Evolutionary conservation across 1,139 yeast genomes (phyloP), one percentile per base, ranked within the genome.

Genomic region (Ogataea hybrid): DNA sequence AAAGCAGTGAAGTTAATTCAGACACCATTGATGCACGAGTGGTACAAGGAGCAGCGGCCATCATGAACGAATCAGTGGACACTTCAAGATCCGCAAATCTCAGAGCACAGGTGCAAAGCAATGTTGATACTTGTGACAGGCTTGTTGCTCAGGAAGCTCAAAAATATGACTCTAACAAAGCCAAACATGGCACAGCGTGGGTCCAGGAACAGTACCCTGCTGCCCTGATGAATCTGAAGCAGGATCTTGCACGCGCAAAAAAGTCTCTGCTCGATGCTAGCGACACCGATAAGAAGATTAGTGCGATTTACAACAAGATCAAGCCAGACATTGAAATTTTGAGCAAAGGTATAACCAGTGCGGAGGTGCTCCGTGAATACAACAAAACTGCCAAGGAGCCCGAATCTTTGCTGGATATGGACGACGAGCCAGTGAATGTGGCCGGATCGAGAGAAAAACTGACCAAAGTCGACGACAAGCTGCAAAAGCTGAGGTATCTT

Each of bases 251-350:
- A 12, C 71, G 73, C 36, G 70, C 79, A 32, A 84, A 84, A 54
- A 78, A 79, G 49, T 76, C 87, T 1, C 67, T 92, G 43, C 67
- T 81, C 25, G 82, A 81, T 41, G 92, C 95, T 0, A 73, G 84
- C 0, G 69, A 68, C 25, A 75, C 90, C 0, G 97, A 89, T 59
- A 68, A 69, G 12, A 73, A 74, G 53, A 65, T 87, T 21, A 72
- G 71, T 50, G 68, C 70, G 3, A 58, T 69, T 29, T 62, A 69
- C 33, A 64, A 61, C 6, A 63, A 67, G 2, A 62, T 64, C 44
- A 56, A 38, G 35, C 17, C 53, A 1, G 55, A 52, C 28, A 41
- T 54, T 21, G 44, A 47, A 2, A 37, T 53, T 11, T 32, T 56
- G 36, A 42, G 35, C 21, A 34, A 35, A 6, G 60, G 60, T 0